Evolutionary conservation across 129 eudicot species (phyloP), one percentile per base, ranked within the genome.

Genomic region (Helichrysum umbraculigerum): DNA sequence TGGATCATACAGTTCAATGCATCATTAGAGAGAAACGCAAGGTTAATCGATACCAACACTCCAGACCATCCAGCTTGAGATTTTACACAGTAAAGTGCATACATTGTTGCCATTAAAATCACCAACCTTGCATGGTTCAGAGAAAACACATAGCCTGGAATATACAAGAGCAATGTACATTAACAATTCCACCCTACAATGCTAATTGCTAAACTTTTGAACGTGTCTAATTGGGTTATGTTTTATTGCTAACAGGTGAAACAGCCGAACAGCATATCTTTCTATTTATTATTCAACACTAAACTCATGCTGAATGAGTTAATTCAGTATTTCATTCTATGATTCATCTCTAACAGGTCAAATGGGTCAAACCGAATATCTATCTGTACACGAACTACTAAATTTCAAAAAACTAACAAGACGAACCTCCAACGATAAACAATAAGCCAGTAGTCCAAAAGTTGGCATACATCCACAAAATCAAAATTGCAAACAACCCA

Each of bases 391-490:
- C 54, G n/a, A 47, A 47, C n/a, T 11, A 11, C 0, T 47, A 47
- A 47, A 12, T 14, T 47, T 11, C n/a, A 47, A 4, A 47, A 47
- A 5, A 47, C 17, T 44, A 81, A 35, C 28, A 65, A 34, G 68
- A 64, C 85, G n/a, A 81, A 95, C 97, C 99, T 83, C 97, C 99
- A 67, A 91, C 81, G 52, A 95, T 76, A 76, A 95, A 89, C 78
- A 95, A 86, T 66, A 86, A 64, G n/a, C 99, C 99, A 52, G 88
- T 85, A 63, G 90, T 91, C 96, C 96, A 95, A 86, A 91, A 89
- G 86, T 95, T 91, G 34, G 96, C 97, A 84, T 89, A 95, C 95
- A 88, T 86, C 94, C 99, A 90, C 42, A 95, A 75, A 78, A 95
- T 70, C 70, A 95, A 42, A 83, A 95, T 91, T 60, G 96, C 89